Conservation (phyloP, 768 basidiomycete genomes). For the Tephrocybe rancida region DNA sequence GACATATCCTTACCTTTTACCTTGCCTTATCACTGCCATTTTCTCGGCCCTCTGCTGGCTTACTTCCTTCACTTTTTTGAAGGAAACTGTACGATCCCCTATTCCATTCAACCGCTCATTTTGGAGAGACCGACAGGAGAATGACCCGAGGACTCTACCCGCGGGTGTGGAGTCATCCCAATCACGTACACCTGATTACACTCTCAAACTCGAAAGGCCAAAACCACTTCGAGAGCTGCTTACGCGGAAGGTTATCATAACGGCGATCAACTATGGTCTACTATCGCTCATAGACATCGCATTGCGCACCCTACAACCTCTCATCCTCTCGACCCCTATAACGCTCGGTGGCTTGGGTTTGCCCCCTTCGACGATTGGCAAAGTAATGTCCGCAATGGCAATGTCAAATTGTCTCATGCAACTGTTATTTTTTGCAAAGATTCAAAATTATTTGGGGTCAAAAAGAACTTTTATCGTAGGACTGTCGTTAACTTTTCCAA, state of each 20-base stretch:
- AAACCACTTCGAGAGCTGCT: conserved; percentile 49
- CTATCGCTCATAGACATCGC: conserved; percentile 70
- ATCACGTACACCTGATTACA: conserved; percentile 6
- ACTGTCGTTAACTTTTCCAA: conserved; percentile 48
- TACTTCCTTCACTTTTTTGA: conserved; percentile 50
- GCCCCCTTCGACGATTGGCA: conserved; percentile 65
- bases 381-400: conserved; percentile 61
- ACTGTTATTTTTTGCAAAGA: conserved; percentile 63
- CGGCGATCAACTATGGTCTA: conserved; percentile 63
- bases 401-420: conserved; percentile 67
- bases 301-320: conserved; percentile 64
- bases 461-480: conserved; percentile 59
- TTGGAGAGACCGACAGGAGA: conserved; percentile 16
- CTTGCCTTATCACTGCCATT: conserved; percentile 66
- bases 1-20: conserved; percentile 64
- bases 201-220: conserved; percentile 32
- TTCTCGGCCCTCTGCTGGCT: conserved; percentile 58
- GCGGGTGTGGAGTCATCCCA: neutral
- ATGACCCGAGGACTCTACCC: neutral
- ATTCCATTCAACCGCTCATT: conserved; percentile 23
- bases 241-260: conserved; percentile 54
- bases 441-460: conserved; percentile 64
- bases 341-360: conserved; percentile 70
- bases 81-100: conserved; percentile 45
- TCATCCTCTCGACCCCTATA: conserved; percentile 74